Percentiles rank a stretch among this genome's conserved stretches.
Evolutionary conservation across 202 grass and related monocot genomes (phyloP).

Genomic region (Cymbopogon flexuosus): DNA sequence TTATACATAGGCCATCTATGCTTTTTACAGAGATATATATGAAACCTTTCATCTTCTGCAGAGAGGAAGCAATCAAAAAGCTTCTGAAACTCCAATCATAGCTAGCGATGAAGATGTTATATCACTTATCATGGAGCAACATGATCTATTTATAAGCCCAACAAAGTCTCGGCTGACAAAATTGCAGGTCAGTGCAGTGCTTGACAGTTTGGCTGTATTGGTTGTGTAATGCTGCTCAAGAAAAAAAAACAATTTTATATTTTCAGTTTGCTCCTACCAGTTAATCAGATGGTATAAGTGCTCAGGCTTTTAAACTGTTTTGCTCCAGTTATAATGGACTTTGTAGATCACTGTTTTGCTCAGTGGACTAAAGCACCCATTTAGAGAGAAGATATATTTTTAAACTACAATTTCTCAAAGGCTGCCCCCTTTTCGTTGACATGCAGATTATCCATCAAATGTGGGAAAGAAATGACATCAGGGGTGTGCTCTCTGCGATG

Average conservation of each 20-base stretch:
- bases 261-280: background rate
- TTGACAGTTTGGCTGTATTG: background rate
- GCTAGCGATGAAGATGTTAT: slow-evolving; percentile 72
- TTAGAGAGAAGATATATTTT: background rate
- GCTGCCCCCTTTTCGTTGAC: slow-evolving; percentile 6
- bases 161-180: slow-evolving; percentile 71
- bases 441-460: slow-evolving; percentile 78
- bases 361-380: background rate
- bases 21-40: slow-evolving; percentile 17
- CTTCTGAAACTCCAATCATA: slow-evolving; percentile 49
- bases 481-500: slow-evolving; percentile 68
- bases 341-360: background rate
- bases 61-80: slow-evolving; percentile 49
- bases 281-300: background rate
- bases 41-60: slow-evolving; percentile 39
- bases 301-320: background rate
- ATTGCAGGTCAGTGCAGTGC: slow-evolving; percentile 57
- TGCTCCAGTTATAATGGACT: background rate
- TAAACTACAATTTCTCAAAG: slow-evolving; percentile 15
- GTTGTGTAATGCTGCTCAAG: background rate
- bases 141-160: slow-evolving; percentile 67
- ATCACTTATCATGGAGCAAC: slow-evolving; percentile 64
- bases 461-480: slow-evolving; percentile 87
- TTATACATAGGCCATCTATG: background rate
- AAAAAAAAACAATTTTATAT: background rate